Base-by-base conservation (phyloP, 441 rosid species). In the Theobroma grandiflorum region DNA sequence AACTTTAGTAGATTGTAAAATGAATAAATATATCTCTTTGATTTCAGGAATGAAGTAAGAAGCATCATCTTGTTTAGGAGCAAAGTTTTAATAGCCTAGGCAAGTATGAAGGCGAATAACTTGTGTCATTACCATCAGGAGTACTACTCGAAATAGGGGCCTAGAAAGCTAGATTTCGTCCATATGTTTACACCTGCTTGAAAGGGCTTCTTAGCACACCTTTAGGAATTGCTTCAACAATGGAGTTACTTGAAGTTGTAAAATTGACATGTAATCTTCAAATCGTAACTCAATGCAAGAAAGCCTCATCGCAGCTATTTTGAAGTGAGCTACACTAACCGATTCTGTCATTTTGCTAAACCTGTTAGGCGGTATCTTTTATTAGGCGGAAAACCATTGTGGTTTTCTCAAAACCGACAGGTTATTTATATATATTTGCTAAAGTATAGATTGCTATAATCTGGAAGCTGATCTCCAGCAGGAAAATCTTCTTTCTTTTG, bases 151-250 rank as follows among this genome's bases (percentile, higher is more conserved):
- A 37, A 31, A 35, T 33, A 35, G 37, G 33, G 38, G n/a, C 38
- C 37, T 22, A 22, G 38, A 63, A 11, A 45, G 11, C 26, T 18
- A 45, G 11, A 66, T 65, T 55, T 66, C 37, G 22, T 76, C 14
- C 4, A n/a, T 11, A 62, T 33, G 9, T 49, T 9, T 47, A 18
- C 35, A 35, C 11, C 52, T 63, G 26, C 35, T 75, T 75, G 70
- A 61, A 43, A 49, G 49, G 63, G 22, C 7, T 31, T 50, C 75
- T 33, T 71, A 50, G 18, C 61, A 49, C 50, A 65, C 1, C 7
- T n/a, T 52, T 33, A 8, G 65, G 31, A 77, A 65, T 77, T 77
- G 66, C 74, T 77, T 77, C 80, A 53, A 65, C 73, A 77, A 45
- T 52, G 75, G 82, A 75, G 68, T 58, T 80, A 15, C 74, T 47